Evolutionary conservation across 352 stramenopile species (phyloP).

Genomic region (Elongisporangium undulatum): DNA sequence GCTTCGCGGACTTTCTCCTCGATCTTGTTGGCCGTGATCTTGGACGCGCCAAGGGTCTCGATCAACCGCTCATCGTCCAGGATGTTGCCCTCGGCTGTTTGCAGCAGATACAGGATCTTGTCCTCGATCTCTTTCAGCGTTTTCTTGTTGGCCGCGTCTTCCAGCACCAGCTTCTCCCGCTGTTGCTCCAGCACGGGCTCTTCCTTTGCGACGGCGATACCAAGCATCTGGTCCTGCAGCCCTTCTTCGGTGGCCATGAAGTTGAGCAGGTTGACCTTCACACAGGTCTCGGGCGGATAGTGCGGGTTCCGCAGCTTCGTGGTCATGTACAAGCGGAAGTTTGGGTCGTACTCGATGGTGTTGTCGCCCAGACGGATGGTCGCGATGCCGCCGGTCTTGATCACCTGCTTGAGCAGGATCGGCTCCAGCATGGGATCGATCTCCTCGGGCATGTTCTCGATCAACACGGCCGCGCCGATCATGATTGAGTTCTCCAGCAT

Average conservation of each 20-base stretch:
- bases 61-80: constrained; percentile 95
- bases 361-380: constrained; percentile 93
- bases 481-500: constrained; percentile 95
- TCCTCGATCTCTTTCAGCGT: constrained; percentile 96
- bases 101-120: constrained; percentile 93
- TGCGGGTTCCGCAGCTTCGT: constrained; percentile 94
- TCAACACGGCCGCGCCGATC: constrained; percentile 90
- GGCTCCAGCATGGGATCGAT: constrained; percentile 94
- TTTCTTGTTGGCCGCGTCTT: constrained; percentile 94
- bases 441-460: constrained; percentile 93
- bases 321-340: constrained; percentile 94
- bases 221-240: constrained; percentile 95
- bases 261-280: constrained; percentile 97
- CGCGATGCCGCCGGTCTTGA: constrained; percentile 83
- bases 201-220: constrained; percentile 93
- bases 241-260: constrained; percentile 96
- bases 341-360: constrained; percentile 91
- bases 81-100: constrained; percentile 93
- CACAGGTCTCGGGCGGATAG: constrained; percentile 92
- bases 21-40: constrained; percentile 93
- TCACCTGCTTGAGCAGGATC: constrained; percentile 91
- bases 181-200: constrained; percentile 90
- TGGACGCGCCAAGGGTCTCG: constrained; percentile 91
- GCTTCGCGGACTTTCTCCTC: constrained; percentile 93
- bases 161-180: constrained; percentile 91